A percentile compares a stretch with the other conserved stretches of the same genome.
Evolutionary conservation across 257 asterid species (phyloP).

Genomic region (Solanum arcanum): DNA sequence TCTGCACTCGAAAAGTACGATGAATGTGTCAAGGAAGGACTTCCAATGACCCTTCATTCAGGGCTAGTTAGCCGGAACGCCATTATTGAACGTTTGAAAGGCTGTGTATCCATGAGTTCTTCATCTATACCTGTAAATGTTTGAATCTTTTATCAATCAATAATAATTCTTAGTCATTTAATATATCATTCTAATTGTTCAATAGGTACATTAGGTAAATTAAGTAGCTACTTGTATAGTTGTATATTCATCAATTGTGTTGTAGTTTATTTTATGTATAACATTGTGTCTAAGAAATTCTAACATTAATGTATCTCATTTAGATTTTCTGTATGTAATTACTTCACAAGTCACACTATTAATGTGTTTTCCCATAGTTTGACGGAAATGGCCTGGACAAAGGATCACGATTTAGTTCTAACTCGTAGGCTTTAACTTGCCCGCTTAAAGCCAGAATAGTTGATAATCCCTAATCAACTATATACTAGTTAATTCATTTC

Average conservation of each 20-base stretch:
- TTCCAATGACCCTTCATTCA: slow-evolving; percentile 65
- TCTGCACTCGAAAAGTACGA: slow-evolving; percentile 64
- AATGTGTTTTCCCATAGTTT: not conserved
- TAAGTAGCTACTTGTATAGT: not conserved
- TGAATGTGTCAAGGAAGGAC: slow-evolving; percentile 77
- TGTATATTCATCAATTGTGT: not conserved
- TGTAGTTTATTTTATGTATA: not conserved
- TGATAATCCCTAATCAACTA: not conserved
- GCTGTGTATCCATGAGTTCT: slow-evolving; percentile 47
- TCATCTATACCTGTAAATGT: slow-evolving; percentile 72
- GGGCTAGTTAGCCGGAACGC: slow-evolving; percentile 43
- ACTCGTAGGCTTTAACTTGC: not conserved
- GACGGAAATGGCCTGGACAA: not conserved
- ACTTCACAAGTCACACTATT: not conserved
- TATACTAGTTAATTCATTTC: not conserved
- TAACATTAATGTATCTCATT: not conserved
- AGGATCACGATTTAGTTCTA: not conserved
- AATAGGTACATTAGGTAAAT: not conserved
- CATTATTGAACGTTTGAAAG: slow-evolving; percentile 63
- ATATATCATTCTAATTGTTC: not conserved
- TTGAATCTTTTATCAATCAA: slow-evolving; percentile 13
- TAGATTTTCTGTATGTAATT: not conserved
- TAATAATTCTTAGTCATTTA: not conserved
- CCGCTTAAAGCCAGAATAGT: not conserved
- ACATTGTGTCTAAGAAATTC: not conserved